Evolutionary conservation across 106 monocot genomes (phyloP), one percentile per base, ranked within the genome.

Genomic region (Amphibolis antarctica): DNA sequence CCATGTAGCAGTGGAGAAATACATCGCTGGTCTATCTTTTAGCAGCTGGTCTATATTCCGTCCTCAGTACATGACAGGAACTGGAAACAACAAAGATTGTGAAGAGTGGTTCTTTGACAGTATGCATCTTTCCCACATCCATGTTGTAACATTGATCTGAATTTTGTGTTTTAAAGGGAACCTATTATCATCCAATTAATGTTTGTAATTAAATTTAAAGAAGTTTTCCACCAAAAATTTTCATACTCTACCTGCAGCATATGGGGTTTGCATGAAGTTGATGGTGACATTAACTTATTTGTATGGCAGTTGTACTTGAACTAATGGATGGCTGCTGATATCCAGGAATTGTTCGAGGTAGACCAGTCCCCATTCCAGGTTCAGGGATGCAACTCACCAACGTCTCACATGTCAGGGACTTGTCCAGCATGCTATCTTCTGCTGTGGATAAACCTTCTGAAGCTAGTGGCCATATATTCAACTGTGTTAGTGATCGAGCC

Each of bases 71-170:
- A 96, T 96, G 86, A 90, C 78, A 64, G 90, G 96, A 53, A 90
- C 90, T 20, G 96, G 90, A 80, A 96, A 96, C 74, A 96, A 96
- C 72, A 96, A 96, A 79, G 90, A 96, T 45, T 96, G 96, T 23
- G 96, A 96, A 69, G 96, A 96, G 26, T 96, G 96, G 90, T 96
- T 96, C 74, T 96, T 96, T 59, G 96, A 96, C 59, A 69, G 90
- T 96, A 96, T 50, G 83, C 14, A 19, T 22, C 10, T 14, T 21
- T 28, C 10, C 28, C 6, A 22, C 20, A 19, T 19, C n/a, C 49
- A 14, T 49, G n/a, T 49, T 36, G 36, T 36, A 36, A 36, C 36
- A 2, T 4, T 36, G 36, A 36, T 36, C 2, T 36, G n/a, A n/a
- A n/a, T n/a, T n/a, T n/a, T n/a, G n/a, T n/a, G n/a, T n/a, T n/a